A percentile compares a stretch with the other conserved stretches of the same genome.
These are phyloP conservation scores for Mycena galericulata DNA, from an alignment of 768 basidiomycete species.

Conservation along the genomic window DNA sequence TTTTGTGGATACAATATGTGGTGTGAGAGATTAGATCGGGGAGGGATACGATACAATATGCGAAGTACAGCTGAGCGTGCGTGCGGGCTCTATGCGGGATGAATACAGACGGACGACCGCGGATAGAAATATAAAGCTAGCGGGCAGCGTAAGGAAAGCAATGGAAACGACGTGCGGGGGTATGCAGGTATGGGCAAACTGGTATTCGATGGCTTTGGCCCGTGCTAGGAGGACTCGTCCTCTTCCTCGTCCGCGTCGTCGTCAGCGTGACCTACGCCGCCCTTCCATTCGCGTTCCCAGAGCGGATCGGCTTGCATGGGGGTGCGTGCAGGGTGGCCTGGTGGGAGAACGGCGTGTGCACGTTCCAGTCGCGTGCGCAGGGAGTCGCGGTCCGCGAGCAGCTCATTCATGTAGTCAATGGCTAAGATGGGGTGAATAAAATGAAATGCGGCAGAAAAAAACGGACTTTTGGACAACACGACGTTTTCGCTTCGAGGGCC, in stretches of 20 bases:
- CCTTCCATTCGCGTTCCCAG: conserved; percentile 90
- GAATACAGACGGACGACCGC: background rate
- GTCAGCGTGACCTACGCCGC: conserved; percentile 67
- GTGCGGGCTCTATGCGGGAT: conserved; percentile 7
- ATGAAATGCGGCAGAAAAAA: background rate
- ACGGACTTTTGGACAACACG: conserved; percentile 88
- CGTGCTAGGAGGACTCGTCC: conserved; percentile 46
- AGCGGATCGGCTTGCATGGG: conserved; percentile 53
- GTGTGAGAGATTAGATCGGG: background rate
- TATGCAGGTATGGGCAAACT: background rate
- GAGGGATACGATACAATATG: background rate
- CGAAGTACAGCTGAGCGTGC: conserved; percentile 13
- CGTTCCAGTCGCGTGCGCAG: conserved; percentile 70
- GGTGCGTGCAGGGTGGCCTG: conserved; percentile 67
- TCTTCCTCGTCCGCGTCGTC: conserved; percentile 61
- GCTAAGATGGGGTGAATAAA: conserved; percentile 58
- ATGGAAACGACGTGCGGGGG: background rate
- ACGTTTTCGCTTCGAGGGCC: conserved; percentile 94
- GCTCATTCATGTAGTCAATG: conserved; percentile 83
- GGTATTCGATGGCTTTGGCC: background rate
- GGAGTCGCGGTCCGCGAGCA: conserved; percentile 69
- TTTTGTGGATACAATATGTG: conserved; percentile 5
- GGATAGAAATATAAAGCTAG: background rate
- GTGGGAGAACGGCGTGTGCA: conserved; percentile 68
- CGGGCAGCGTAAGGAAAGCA: too few species aligned